Base-by-base conservation (phyloP, 1,139 yeast species). In the Entelexis paramagnoliae region DNA sequence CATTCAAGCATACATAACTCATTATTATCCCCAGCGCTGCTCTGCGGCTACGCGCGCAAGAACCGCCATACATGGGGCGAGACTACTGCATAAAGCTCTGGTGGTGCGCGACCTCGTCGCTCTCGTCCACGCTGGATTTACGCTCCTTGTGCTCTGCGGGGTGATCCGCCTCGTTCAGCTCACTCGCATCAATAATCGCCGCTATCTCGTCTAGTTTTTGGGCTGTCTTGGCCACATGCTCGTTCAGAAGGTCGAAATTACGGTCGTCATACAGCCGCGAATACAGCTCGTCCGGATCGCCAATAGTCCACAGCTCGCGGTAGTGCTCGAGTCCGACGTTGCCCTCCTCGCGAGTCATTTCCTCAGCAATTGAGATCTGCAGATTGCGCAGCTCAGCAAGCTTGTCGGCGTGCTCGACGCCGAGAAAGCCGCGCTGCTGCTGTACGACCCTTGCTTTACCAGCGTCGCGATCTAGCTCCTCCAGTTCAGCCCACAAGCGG, bases 401-500 rank as follows among this genome's bases (percentile, higher is more conserved):
- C 39, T 81, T 80, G 9, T 70, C 68, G 38, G 78, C 76, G 62
- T 83, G 85, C 38, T 74, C 71, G 4, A 72, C 72, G 47, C 82
- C 83, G 63, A 86, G 83, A 64, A 79, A 82, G 19, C 80, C 77
- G 41, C 77, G 78, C 54, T 72, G 73, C 30, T 68, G 61, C 45
- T 72, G 69, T 1, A 79, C 79, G 50, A 80, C 78, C 17, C 68
- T 69, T 0, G 88, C 80, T 75, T 83, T 75, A 52, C 72, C 72
- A 52, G 77, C 77, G 4, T 88, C 94, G 59, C 86, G 95, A 59
- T 86, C 91, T 55, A 89, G 71, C 1, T 85, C 85, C 62, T 85
- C 95, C 46, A 88, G 81, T 62, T 87, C 94, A 3, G 93, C 81
- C 95, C 95, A 88, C 49, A 86, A 69, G 60, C 78, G 75, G 65